Conservation (phyloP, 208 protist genomes). For the Acanthamoeba triangularis region DNA sequence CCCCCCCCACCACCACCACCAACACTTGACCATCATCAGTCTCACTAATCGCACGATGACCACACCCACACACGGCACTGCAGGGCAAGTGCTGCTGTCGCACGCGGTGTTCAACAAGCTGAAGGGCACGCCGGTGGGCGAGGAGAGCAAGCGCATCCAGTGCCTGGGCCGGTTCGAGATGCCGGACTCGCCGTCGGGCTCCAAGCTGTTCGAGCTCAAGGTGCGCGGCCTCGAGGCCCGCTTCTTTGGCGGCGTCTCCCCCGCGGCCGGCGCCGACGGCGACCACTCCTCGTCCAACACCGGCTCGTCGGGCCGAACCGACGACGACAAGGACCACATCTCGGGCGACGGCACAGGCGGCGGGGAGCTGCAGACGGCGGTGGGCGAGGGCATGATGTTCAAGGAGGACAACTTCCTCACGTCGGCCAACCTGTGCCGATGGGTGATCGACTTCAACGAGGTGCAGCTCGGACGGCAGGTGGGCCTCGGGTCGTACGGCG, state of each 20-base stretch:
- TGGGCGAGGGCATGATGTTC: conserved; percentile 39
- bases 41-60: too few relatives aligned
- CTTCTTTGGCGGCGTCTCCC: not conserved
- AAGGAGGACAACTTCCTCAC: conserved; percentile 58
- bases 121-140: not conserved
- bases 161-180: conserved; percentile 15
- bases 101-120: not conserved
- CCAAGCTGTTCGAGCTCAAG: not conserved
- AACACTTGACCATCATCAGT: too few relatives aligned
- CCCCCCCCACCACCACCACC: too few relatives aligned
- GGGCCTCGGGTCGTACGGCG: conserved; percentile 27
- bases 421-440: conserved; percentile 47
- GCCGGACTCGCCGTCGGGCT: not conserved
- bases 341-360: not conserved
- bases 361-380: not conserved
- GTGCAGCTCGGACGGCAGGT: conserved; percentile 29
- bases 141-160: not conserved
- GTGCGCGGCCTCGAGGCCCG: conserved; percentile 17
- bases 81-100: not conserved
- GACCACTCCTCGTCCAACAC: not conserved
- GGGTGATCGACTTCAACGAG: conserved; percentile 56
- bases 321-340: not conserved
- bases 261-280: not conserved
- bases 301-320: not conserved
- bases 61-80: not conserved